Conservation (phyloP, 2,329 filamentous ascomycete genomes). For the Colletotrichum noveboracense region DNA sequence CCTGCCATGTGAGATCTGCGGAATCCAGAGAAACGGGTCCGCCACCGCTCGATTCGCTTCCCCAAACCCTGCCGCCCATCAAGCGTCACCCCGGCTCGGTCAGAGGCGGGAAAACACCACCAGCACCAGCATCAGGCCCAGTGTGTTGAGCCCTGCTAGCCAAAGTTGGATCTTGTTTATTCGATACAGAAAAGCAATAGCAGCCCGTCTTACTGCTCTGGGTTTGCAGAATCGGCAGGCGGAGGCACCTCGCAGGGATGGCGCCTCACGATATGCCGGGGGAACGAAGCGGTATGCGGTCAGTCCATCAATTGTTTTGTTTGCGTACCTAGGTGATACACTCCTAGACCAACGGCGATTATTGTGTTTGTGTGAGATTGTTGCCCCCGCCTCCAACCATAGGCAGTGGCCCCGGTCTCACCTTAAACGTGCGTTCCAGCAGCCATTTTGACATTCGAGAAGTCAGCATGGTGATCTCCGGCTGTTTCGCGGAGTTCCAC, state of each 20-base stretch:
- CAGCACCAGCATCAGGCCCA: not conserved
- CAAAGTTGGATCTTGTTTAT: constrained; percentile 3
- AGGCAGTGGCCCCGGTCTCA: not conserved
- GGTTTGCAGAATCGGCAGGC: not conserved
- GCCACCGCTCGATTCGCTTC: constrained; percentile 5
- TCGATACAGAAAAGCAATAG: constrained; percentile 9
- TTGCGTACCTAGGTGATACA: not conserved
- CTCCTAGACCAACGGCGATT: not conserved
- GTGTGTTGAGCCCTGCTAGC: not conserved
- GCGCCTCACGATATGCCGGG: not conserved
- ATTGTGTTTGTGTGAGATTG: not conserved
- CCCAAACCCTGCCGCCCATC: not conserved
- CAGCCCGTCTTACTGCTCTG: constrained; percentile 3
- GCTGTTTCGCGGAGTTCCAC: not conserved
- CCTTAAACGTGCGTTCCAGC: not conserved
- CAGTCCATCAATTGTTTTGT: not conserved
- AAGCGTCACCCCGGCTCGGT: not conserved
- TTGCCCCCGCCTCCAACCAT: not conserved
- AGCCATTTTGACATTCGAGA: constrained; percentile 1
- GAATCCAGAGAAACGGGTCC: constrained; percentile 20
- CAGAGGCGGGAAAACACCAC: not conserved
- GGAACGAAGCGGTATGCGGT: not conserved
- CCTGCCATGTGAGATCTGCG: constrained; percentile 22
- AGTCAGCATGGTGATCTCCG: not conserved
- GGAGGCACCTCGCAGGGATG: not conserved